A percentile compares a stretch with the other conserved stretches of the same genome.
Conservation (phyloP, 2,329 filamentous ascomycete species). For the Davidsoniella eucalypti region DNA sequence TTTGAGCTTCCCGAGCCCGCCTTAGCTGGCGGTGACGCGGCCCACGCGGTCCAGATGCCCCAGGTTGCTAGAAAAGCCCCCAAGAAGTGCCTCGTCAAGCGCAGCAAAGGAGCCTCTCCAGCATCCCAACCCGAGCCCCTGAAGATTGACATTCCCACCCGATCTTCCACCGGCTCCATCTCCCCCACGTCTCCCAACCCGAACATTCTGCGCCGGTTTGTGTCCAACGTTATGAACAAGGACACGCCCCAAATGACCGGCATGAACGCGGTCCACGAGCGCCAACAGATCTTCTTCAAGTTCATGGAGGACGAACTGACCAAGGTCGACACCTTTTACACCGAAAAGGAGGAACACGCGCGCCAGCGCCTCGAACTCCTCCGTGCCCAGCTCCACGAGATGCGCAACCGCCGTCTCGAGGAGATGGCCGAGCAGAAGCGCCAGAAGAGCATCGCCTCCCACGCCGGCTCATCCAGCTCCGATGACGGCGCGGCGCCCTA, state of each 20-base stretch:
- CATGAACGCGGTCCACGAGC: constrained; percentile 48
- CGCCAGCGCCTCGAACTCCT: constrained; percentile 53
- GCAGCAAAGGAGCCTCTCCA: background rate
- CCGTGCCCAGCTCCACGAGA: constrained; percentile 76
- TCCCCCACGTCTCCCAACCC: constrained; percentile 17
- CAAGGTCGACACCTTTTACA: constrained; percentile 90
- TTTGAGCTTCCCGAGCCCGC: constrained; percentile 41
- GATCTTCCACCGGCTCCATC: no score
- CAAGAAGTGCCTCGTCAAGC: constrained; percentile 6
- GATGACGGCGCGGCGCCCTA: background rate
- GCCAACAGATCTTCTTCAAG: constrained; percentile 69
- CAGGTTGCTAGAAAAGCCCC: background rate
- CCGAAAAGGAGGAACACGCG: constrained; percentile 72
- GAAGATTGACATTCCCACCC: background rate
- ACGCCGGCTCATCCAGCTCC: constrained; percentile 15
- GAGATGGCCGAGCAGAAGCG: constrained; percentile 40
- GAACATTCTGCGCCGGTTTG: constrained; percentile 20
- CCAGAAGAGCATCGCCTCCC: constrained; percentile 17
- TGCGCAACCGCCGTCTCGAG: constrained; percentile 67
- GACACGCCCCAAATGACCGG: constrained; percentile 23
- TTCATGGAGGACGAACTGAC: constrained; percentile 72
- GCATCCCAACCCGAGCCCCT: background rate
- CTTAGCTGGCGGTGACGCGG: constrained; percentile 19
- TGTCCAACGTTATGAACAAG: constrained; percentile 17
- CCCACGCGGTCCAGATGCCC: constrained; percentile 5